phyloP scores from a whole-genome alignment of 2,329 filamentous ascomycete genomes.

The Ramularia endophylla region DNA sequence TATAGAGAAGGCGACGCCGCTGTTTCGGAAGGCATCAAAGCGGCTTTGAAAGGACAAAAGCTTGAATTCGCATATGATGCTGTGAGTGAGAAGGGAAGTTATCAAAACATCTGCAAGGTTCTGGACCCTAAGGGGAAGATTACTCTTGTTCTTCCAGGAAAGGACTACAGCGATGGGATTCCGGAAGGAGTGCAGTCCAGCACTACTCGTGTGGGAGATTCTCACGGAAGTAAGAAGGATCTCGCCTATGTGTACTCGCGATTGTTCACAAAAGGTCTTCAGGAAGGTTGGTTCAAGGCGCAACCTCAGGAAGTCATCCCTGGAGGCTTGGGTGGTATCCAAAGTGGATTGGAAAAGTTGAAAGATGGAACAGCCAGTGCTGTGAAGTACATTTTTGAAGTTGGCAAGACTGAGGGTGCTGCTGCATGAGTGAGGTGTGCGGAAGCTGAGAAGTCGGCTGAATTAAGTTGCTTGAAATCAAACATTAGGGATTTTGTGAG shows the following conservation, averaged over 20 bases:
- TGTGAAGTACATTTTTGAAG: constrained; percentile 58
- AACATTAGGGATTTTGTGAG: too few species aligned
- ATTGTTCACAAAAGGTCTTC: constrained; percentile 28
- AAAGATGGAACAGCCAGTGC: constrained; percentile 58
- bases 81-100: constrained; percentile 26
- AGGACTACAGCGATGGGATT: constrained; percentile 37
- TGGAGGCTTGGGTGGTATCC: constrained; percentile 50
- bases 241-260: constrained; percentile 31
- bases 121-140: constrained; percentile 33
- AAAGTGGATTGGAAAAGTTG: constrained; percentile 50
- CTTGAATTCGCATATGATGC: constrained; percentile 30
- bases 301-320: constrained; percentile 45
- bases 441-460: background rate
- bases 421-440: background rate
- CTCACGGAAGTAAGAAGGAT: constrained; percentile 28
- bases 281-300: constrained; percentile 33
- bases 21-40: constrained; percentile 27
- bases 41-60: constrained; percentile 25
- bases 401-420: constrained; percentile 41
- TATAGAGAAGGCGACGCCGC: constrained; percentile 44
- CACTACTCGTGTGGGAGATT: constrained; percentile 33
- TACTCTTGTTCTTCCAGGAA: constrained; percentile 31
- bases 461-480: background rate
- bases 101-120: constrained; percentile 34
- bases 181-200: constrained; percentile 34